Conservation (phyloP, 1,284 basidiomycete species). For the Trametes sp. region DNA sequence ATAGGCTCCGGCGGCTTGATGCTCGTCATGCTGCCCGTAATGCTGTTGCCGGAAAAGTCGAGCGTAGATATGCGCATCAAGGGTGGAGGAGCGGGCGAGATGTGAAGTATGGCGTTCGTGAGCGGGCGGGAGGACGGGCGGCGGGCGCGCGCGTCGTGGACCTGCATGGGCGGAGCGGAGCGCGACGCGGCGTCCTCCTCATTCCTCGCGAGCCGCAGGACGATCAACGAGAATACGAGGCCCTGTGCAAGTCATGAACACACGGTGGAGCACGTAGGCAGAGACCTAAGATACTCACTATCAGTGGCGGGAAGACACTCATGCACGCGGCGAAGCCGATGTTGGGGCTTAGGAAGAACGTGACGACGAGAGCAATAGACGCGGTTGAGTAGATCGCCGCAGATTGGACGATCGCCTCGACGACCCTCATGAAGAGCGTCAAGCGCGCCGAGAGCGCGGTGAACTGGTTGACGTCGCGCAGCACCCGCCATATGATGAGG, state of each 20-base stretch:
- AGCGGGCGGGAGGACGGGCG: background rate
- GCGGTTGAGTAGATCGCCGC: conserved; percentile 30
- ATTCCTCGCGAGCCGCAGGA: conserved; percentile 23
- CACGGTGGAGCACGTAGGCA: background rate
- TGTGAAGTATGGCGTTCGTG: background rate
- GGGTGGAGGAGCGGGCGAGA: background rate
- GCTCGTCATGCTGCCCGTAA: background rate
- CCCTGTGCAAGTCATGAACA: conserved; percentile 10
- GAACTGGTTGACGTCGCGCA: background rate
- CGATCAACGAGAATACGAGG: conserved; percentile 29
- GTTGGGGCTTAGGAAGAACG: conserved; percentile 24
- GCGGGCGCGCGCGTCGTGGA: background rate
- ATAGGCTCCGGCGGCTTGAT: background rate
- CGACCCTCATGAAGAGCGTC: conserved; percentile 13
- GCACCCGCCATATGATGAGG: conserved; percentile 21
- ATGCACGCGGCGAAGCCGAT: conserved; percentile 24
- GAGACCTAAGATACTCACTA: conserved; percentile 5
- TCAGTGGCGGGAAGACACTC: conserved; percentile 24
- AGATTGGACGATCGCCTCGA: conserved; percentile 28
- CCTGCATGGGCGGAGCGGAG: background rate
- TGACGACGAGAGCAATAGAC: conserved; percentile 21
- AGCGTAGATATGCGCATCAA: background rate
- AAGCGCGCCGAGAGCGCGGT: background rate
- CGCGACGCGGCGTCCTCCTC: background rate
- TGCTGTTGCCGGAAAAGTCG: background rate